Evolutionary conservation across 805 yeast species (phyloP), one percentile per base, ranked within the genome.

Genomic region (Candida methanosorbosa): DNA sequence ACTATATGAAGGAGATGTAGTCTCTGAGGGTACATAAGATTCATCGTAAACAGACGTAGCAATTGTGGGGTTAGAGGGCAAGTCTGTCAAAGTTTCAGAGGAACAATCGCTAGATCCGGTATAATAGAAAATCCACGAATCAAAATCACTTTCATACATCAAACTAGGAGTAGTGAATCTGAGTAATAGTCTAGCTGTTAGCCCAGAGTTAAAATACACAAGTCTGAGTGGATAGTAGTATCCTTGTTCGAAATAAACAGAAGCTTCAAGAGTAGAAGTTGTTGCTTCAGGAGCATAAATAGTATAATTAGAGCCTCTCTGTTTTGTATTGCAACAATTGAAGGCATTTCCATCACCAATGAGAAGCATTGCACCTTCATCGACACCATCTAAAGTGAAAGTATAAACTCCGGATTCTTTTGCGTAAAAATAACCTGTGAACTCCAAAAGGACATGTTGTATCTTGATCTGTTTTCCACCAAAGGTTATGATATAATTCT

Each of bases 271-370:
- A 5, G 21, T 9, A 3, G 37, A 42, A 23, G 32, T 35, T 3
- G 14, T 18, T 19, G 28, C 38, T 9, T 15, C 11, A 3, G 12
- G 4, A 18, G 28, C 4, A 22, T 16, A 30, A 19, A 30, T 30
- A 5, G 22, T 14, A 11, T 30, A 18, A n/a, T 29, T 17, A n/a
- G 4, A 6, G 5, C 12, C 13, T 13, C 3, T 3, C 7, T 4
- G 16, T 13, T 7, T 9, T 16, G 40, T 26, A 22, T 40, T 31
- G 38, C 61, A 49, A 41, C 68, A 63, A 20, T 46, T 46, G 19
- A 62, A 46, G n/a, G 53, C 51, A n/a, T n/a, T n/a, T 26, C 39
- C 45, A 12, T 49, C 51, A 17, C 56, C 56, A 25, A 50, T 36
- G 17, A 38, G 42, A 29, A 60, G 51, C 34, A 46, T 47, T n/a